These are phyloP conservation scores for Leishmania major DNA, from an alignment of 208 protist species.

Conservation along the genomic window DNA sequence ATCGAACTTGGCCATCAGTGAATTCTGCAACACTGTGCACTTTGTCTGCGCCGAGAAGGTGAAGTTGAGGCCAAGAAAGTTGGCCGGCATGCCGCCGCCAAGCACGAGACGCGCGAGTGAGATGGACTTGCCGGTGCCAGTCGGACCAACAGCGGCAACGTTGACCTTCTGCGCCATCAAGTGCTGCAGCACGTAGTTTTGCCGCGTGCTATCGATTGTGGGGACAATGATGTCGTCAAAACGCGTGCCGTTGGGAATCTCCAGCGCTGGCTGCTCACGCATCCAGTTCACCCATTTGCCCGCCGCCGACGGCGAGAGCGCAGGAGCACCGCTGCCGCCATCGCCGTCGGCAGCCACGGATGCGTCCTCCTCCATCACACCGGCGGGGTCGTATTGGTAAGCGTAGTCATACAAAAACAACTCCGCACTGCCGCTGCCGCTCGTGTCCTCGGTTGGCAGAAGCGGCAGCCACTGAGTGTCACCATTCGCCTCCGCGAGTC, in stretches of 20 bases:
- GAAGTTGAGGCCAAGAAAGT: conserved; percentile 86
- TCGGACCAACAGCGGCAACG: conserved; percentile 90
- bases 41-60: conserved; percentile 95
- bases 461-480: conserved; percentile 55
- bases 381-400: conserved; percentile 63
- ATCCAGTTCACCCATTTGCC: conserved; percentile 74
- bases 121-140: conserved; percentile 95
- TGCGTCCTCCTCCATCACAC: conserved; percentile 31
- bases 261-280: conserved; percentile 41
- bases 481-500: conserved; percentile 47
- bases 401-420: conserved; percentile 95
- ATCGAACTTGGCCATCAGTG: conserved; percentile 94
- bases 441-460: background rate
- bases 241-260: conserved; percentile 56
- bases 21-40: conserved; percentile 87
- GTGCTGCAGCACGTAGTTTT: conserved; percentile 88
- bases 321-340: conserved; percentile 29
- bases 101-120: conserved; percentile 86
- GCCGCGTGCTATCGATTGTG: conserved; percentile 93
- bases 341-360: conserved; percentile 8
- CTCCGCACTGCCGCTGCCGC: conserved; percentile 11
- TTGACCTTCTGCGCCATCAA: conserved; percentile 80
- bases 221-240: conserved; percentile 95
- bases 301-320: conserved; percentile 3
- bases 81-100: conserved; percentile 72